Evolutionary conservation across 73 alveolate species (phyloP), one percentile per base, ranked within the genome.

Genomic region (Durusdinium trenchii): DNA sequence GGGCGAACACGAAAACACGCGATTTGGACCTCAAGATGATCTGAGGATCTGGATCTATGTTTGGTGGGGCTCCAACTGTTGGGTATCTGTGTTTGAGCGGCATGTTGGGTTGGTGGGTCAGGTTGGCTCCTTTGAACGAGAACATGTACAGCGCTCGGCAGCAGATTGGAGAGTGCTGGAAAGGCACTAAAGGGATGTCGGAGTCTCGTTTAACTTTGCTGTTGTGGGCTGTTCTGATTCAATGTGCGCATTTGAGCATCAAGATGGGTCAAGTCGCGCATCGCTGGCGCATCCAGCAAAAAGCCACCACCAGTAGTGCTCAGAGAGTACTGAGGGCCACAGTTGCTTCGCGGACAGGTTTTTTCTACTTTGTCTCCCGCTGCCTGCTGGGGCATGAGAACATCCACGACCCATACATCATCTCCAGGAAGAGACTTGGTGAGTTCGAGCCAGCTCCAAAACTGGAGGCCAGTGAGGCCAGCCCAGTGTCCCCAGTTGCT

Each of bases 101-200:
- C 32, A 57, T 23, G 32, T 23, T 60, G 73, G 30, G 73, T 60
- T 60, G n/a, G n/a, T n/a, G 32, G 90, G 48, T 47, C 14, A 83
- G 93, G 93, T 73, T 83, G 36, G 93, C 93, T 3, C 93, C 93
- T 10, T n/a, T 83, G 93, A 83, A 83, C 35, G 93, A 83, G 51
- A 83, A 83, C 51, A 83, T 83, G 93, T 83, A 83, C 93, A 83
- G 93, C 93, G 93, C 35, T 40, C 48, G 93, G 75, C 93, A 83
- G 93, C 93, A 83, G 73, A 73, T 38, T 40, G 93, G 75, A 16
- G 93, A 83, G 73, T 83, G 93, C 75, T 83, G 93, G 93, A 83
- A 83, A 83, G 93, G 93, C 93, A 12, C 46, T 48, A 26, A 1
- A n/a, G 23, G 23, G 69, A n/a, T n/a, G n/a, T n/a, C n/a, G n/a